Evolutionary conservation across 225 moss, liverwort and hornwort genomes (phyloP).

Genomic region (Sphagnum contortum): DNA sequence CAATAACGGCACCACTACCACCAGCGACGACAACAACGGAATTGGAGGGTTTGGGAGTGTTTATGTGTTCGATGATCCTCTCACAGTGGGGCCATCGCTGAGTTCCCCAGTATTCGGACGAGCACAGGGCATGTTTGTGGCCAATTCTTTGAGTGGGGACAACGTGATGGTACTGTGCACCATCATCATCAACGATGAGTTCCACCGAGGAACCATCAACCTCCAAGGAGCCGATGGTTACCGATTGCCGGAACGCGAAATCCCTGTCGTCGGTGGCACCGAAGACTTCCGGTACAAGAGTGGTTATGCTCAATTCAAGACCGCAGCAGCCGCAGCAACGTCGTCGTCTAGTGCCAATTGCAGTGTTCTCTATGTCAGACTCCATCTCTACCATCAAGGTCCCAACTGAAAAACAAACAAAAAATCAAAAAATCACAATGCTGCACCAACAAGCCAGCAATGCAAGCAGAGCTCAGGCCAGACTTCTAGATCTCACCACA

Average conservation of each 20-base stretch:
- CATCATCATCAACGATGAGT: neutral
- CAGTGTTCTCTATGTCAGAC: neutral
- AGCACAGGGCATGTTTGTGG: conserved; percentile 4
- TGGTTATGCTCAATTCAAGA: conserved; percentile 3
- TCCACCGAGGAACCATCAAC: conserved; percentile 1
- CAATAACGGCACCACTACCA: no score
- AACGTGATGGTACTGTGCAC: conserved; percentile 1
- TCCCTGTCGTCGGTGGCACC: neutral
- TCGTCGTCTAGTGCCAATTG: neutral
- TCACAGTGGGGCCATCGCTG: conserved; percentile 1
- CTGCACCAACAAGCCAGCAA: no score
- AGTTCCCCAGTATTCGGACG: conserved; percentile 1
- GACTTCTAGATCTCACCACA: no score
- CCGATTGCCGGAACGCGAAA: conserved; percentile 1
- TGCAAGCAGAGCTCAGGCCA: no score
- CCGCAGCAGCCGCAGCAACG: neutral
- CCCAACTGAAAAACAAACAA: neutral
- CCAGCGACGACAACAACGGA: neutral
- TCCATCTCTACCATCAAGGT: neutral
- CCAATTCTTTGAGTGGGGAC: neutral
- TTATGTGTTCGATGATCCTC: neutral
- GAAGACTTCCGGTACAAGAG: conserved; percentile 2
- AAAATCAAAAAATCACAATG: no score
- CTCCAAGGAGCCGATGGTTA: conserved; percentile 1
- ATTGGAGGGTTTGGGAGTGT: neutral